Conservation (phyloP, 495 filamentous ascomycete genomes). For the Amniculicola lignicola region DNA sequence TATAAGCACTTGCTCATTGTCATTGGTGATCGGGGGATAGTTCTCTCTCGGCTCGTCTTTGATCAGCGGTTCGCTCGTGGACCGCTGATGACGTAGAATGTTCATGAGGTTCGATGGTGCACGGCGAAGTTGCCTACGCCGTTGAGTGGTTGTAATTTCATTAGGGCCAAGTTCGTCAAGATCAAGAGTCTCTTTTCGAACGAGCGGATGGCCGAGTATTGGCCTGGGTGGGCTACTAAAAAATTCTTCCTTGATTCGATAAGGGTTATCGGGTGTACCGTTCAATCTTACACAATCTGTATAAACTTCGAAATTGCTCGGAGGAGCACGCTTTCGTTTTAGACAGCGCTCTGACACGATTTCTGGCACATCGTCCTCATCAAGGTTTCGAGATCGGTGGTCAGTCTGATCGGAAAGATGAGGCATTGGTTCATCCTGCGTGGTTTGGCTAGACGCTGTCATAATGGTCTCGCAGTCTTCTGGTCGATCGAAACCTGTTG, state of each 20-base stretch:
- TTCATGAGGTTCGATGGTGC: neutral
- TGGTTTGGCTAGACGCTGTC: conserved; percentile 39
- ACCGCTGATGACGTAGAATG: conserved; percentile 26
- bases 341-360: conserved; percentile 37
- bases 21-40: too few species aligned
- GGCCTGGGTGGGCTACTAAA: conserved; percentile 34
- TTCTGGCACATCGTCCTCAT: conserved; percentile 34
- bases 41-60: conserved; percentile 15
- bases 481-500: too few species aligned
- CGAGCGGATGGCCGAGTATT: neutral
- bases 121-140: neutral
- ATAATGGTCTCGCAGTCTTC: too few species aligned
- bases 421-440: conserved; percentile 27
- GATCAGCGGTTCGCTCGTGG: conserved; percentile 21
- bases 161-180: conserved; percentile 36
- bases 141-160: conserved; percentile 28
- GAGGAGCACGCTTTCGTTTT: conserved; percentile 34
- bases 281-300: conserved; percentile 2
- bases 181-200: conserved; percentile 41
- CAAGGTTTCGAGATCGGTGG: neutral
- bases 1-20: too few species aligned
- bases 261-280: conserved; percentile 29
- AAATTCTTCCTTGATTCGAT: conserved; percentile 38
- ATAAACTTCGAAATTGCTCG: neutral
- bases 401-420: neutral